Percentiles rank a stretch among this genome's conserved stretches.
These are phyloP conservation scores for Globisporangium solare DNA, from an alignment of 352 stramenopile genomes.

Conservation along the genomic window DNA sequence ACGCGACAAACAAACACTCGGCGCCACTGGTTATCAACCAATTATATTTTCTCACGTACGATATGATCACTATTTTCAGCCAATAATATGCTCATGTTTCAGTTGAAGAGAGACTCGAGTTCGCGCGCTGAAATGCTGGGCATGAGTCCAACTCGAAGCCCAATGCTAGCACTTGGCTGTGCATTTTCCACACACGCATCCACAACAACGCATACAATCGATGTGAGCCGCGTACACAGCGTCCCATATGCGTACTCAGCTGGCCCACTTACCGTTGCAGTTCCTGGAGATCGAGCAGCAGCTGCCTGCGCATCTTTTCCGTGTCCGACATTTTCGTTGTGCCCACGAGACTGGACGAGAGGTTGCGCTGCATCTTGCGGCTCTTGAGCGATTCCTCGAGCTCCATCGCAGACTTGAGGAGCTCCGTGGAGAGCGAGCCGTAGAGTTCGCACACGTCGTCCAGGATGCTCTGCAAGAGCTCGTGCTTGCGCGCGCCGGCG, in stretches of 20 bases:
- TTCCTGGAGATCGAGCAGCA: conserved; percentile 72
- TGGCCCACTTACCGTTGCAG: conserved; percentile 45
- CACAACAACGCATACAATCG: not conserved
- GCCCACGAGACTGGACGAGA: conserved; percentile 15
- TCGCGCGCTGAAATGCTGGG: conserved; percentile 18
- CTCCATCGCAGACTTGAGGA: conserved; percentile 73
- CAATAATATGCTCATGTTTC: conserved; percentile 11
- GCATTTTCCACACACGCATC: not conserved
- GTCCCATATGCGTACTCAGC: not conserved
- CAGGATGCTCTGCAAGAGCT: conserved; percentile 52
- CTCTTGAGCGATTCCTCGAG: conserved; percentile 87
- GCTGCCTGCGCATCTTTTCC: conserved; percentile 82
- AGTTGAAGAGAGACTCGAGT: conserved; percentile 15
- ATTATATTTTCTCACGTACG: conserved; percentile 16
- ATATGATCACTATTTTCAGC: conserved; percentile 11
- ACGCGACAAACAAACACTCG: not conserved
- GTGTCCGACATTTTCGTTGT: conserved; percentile 61
- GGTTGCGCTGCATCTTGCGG: conserved; percentile 72
- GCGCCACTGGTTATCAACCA: conserved; percentile 32
- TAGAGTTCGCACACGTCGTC: conserved; percentile 59
- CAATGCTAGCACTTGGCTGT: conserved; percentile 47
- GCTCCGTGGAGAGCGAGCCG: conserved; percentile 54
- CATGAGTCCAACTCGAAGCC: conserved; percentile 43
- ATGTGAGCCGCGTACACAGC: conserved; percentile 1
- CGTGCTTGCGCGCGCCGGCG: conserved; percentile 24